Percentiles rank a stretch among this genome's conserved stretches.
phyloP scores from a whole-genome alignment of 169 alveolate species.

The Plasmodium sp. region DNA sequence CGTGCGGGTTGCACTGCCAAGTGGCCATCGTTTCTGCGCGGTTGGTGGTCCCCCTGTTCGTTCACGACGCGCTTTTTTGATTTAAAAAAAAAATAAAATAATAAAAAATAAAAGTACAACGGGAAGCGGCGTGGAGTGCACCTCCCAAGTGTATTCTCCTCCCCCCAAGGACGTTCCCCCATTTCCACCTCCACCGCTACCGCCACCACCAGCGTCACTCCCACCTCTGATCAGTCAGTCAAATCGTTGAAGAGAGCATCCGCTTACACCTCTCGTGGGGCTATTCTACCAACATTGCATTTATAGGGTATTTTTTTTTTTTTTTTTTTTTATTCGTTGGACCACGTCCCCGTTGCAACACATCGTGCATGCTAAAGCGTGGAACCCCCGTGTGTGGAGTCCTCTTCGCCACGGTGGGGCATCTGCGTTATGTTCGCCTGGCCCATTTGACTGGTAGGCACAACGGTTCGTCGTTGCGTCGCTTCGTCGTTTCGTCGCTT shows the following conservation, averaged over 20 bases:
- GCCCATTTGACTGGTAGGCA: neutral
- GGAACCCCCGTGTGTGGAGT: neutral
- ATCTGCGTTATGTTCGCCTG: neutral
- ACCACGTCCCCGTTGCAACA: neutral
- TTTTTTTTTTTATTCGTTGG: neutral
- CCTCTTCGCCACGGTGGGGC: neutral
- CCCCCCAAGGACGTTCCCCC: neutral
- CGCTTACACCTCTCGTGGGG: neutral
- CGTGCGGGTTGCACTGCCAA: neutral
- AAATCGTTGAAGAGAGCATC: neutral
- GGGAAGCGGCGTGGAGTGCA: neutral
- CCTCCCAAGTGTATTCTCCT: neutral
- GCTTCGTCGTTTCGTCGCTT: neutral
- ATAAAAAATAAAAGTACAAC: neutral
- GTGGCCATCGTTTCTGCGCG: neutral
- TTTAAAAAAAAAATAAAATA: too few species aligned
- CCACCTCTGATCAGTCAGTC: neutral
- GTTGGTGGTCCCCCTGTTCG: neutral
- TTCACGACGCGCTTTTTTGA: neutral
- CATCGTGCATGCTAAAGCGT: neutral
- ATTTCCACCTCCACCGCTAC: too few species aligned
- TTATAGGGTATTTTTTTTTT: neutral
- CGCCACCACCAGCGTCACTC: neutral
- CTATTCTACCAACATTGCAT: neutral
- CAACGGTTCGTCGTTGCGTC: neutral